Percentiles rank a stretch among this genome's conserved stretches.
Evolutionary conservation across 257 asterid species (phyloP).

Genomic region (Capsicum pubescens): DNA sequence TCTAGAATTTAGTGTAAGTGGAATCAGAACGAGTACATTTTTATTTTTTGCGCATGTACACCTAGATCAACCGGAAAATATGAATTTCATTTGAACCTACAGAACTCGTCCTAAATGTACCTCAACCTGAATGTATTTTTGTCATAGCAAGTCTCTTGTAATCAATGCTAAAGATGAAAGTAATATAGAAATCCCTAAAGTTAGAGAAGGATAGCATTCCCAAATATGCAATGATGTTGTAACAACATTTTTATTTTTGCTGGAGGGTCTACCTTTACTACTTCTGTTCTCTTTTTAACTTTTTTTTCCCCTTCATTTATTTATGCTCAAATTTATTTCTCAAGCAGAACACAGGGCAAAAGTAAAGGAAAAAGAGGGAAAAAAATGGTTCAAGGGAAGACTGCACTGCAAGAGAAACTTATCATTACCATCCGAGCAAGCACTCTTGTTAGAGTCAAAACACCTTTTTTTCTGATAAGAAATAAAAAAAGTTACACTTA

Average conservation of each 20-base stretch:
- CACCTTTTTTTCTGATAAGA: neutral
- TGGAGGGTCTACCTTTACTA: neutral
- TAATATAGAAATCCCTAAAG: neutral
- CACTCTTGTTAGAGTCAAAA: neutral
- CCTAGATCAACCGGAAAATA: neutral
- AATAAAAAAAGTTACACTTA: neutral
- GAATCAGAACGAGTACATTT: neutral
- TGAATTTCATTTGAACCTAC: neutral
- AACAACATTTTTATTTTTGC: neutral
- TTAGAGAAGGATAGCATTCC: neutral
- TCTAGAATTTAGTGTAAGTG: neutral
- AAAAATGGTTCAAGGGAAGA: no score
- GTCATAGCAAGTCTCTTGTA: neutral
- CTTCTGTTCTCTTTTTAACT: neutral
- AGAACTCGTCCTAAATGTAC: neutral
- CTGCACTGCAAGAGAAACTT: no score
- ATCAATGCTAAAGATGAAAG: slow-evolving; percentile 1
- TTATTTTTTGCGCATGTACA: neutral
- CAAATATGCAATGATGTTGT: neutral
- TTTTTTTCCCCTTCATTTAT: neutral
- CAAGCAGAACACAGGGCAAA: no score
- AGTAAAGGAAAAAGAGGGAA: no score
- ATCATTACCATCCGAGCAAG: no score
- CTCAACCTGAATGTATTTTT: neutral
- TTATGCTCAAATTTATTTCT: neutral